Evolutionary conservation across 306 rosid species (phyloP), one percentile per base, ranked within the genome.

Genomic region (Casuarina equisetifolia): DNA sequence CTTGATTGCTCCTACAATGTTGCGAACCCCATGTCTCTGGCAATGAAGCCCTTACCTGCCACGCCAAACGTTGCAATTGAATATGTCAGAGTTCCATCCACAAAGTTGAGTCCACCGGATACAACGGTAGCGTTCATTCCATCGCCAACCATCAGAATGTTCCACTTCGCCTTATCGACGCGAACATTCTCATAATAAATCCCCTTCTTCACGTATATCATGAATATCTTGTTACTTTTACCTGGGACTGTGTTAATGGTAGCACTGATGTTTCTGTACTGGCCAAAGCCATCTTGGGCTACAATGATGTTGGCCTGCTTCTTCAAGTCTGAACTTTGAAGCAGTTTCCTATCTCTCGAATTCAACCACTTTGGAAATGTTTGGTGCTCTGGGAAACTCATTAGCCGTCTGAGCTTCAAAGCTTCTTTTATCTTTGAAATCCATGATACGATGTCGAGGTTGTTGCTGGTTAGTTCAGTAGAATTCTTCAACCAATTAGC

Each of bases 61-160:
- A 90, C 95, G 66, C 92, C 95, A 81, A 93, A 87, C 73, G 97
- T 91, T 64, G 98, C 96, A 17, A 82, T 5, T 17, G 96, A 86
- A 83, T 84, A 93, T 50, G 98, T 93, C 12, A 97, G 93, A 40
- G 96, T 91, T 66, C 98, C 98, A 80, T 91, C 98, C 2, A 90
- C 74, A 74, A 85, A 80, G 80, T 91, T 90, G 59, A 79, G 90
- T 15, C 78, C 51, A 3, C 79, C 89, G 61, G 91, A 85, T 3
- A 92, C 90, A 72, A 76, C 74, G 19, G 97, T 89, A 13, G 72
- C 42, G 32, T 51, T 89, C 86, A 89, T 89, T 38, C 97, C 96
- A 82, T 92, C 97, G 9, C 97, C 97, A 69, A 92, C 78, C 72
- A 92, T 77, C 83, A 90, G 66, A 9, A 92, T 90, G 53, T 90